phyloP scores from a whole-genome alignment of 192 early-diverging fungal species.

The Entrophospora sp. region DNA sequence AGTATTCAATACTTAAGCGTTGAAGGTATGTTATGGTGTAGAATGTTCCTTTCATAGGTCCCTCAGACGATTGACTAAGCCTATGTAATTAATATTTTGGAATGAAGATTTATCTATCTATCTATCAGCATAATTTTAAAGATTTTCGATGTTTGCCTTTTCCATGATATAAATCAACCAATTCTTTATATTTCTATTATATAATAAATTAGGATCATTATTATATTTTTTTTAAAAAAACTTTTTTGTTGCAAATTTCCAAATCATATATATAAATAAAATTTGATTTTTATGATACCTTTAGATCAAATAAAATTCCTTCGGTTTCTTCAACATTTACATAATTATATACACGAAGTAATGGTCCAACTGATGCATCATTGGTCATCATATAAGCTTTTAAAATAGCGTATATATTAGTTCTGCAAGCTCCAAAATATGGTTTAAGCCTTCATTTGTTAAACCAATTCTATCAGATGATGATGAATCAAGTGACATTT shows the following conservation, averaged over 20 bases:
- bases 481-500: no score
- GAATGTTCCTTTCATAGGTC: constrained; percentile 52
- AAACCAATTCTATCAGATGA: constrained; percentile 19
- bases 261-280: neutral
- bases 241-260: no score
- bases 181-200: constrained; percentile 64
- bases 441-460: constrained; percentile 30
- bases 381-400: constrained; percentile 86
- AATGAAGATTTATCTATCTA: no score
- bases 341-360: constrained; percentile 82
- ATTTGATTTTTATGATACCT: constrained; percentile 36
- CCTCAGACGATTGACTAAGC: constrained; percentile 37
- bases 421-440: constrained; percentile 36
- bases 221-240: no score
- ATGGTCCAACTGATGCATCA: constrained; percentile 75
- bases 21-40: constrained; percentile 71
- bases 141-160: constrained; percentile 87
- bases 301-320: constrained; percentile 61
- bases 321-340: constrained; percentile 84
- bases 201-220: no score
- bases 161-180: constrained; percentile 93
- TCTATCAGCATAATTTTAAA: constrained; percentile 66
- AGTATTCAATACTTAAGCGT: constrained; percentile 61
- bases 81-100: no score
- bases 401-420: constrained; percentile 83